Evolutionary conservation across 495 filamentous ascomycete genomes (phyloP).

Genomic region (Ramalina intermedia): DNA sequence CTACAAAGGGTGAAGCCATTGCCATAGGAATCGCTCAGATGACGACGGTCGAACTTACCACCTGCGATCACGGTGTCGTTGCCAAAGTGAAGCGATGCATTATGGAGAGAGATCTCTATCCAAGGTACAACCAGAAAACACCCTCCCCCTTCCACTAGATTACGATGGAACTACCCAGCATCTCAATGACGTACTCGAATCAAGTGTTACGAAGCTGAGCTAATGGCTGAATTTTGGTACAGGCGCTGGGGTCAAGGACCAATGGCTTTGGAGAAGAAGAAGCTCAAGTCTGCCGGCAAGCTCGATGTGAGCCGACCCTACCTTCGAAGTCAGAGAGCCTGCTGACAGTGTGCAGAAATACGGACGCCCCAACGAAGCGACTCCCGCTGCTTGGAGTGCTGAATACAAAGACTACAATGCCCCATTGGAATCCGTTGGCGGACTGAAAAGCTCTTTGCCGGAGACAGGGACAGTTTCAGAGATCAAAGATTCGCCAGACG

Average conservation of each 20-base stretch:
- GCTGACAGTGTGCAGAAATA: constrained; percentile 49
- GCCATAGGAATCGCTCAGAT: constrained; percentile 91
- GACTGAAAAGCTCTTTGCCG: constrained; percentile 8
- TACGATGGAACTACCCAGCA: too few relatives aligned
- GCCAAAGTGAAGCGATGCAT: constrained; percentile 97
- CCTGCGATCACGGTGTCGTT: constrained; percentile 90
- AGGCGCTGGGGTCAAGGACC: constrained; percentile 87
- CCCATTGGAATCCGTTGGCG: constrained; percentile 27
- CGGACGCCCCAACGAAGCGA: constrained; percentile 78
- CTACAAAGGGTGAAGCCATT: constrained; percentile 96
- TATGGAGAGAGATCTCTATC: constrained; percentile 97
- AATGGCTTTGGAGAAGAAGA: constrained; percentile 88
- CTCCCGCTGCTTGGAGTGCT: constrained; percentile 77
- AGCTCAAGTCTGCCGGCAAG: constrained; percentile 94
- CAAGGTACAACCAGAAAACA: constrained; percentile 20
- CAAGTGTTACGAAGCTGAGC: too few relatives aligned
- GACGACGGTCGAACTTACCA: constrained; percentile 81
- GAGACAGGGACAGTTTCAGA: constrained; percentile 18
- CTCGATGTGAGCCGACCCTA: constrained; percentile 51
- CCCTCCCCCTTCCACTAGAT: too few relatives aligned
- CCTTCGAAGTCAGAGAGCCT: background rate
- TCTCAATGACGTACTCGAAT: too few relatives aligned
- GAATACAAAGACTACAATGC: constrained; percentile 79
- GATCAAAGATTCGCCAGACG: background rate
- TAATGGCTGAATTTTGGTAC: too few relatives aligned